phyloP scores from a whole-genome alignment of 164 flowering plant species.

The Nelumbo lutea region DNA sequence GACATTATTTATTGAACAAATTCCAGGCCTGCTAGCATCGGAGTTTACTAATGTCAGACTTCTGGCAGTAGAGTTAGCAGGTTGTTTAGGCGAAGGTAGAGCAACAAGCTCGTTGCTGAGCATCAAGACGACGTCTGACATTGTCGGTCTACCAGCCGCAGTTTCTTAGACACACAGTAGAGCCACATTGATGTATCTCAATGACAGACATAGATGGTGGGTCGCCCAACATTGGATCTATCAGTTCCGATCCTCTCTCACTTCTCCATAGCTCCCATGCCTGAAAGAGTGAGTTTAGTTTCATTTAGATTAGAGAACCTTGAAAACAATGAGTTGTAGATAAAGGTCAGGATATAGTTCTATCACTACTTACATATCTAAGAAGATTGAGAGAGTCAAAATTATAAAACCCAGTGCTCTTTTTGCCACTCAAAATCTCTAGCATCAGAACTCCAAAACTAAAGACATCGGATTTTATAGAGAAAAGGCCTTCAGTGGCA shows the following conservation, averaged over 20 bases:
- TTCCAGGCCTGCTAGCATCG: constrained; percentile 6
- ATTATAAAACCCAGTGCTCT: not conserved
- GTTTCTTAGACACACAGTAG: constrained; percentile 11
- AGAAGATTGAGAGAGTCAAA: constrained; percentile 1
- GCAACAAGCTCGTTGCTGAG: not conserved
- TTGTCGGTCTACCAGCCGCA: constrained; percentile 14
- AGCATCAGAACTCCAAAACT: not conserved
- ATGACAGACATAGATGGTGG: not conserved
- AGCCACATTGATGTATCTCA: constrained; percentile 14
- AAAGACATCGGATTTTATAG: not conserved
- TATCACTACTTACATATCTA: constrained; percentile 12
- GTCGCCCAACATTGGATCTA: constrained; percentile 8
- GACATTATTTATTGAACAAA: constrained; percentile 4
- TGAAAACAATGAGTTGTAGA: not conserved
- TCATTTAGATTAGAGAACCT: not conserved
- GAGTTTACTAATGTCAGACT: not conserved
- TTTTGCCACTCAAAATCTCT: constrained; percentile 3
- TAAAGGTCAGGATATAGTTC: not conserved
- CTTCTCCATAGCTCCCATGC: constrained; percentile 20
- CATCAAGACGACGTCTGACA: not conserved
- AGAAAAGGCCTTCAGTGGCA: constrained; percentile 11
- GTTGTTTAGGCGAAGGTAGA: constrained; percentile 4
- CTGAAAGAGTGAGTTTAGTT: not conserved
- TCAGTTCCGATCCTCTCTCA: not conserved
- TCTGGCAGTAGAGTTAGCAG: not conserved